Conservation (phyloP, 495 filamentous ascomycete genomes). For the Xylaria curta region DNA sequence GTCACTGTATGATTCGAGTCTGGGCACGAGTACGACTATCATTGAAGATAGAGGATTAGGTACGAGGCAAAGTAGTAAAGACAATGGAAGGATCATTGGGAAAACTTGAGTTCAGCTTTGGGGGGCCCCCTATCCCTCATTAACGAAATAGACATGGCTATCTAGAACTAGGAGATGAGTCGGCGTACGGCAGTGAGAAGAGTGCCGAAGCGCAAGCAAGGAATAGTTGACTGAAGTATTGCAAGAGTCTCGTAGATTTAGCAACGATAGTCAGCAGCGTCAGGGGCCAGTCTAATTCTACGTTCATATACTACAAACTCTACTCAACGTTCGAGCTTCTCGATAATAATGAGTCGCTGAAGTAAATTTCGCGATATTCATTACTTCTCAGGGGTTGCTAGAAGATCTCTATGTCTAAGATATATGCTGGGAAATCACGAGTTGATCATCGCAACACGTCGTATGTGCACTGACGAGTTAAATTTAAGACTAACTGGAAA, state of each 20-base stretch:
- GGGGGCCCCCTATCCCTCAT: neutral
- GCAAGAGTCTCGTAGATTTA: neutral
- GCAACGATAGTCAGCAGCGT: neutral
- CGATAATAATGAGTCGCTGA: neutral
- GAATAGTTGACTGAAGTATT: neutral
- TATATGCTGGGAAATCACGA: neutral
- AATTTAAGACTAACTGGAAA: neutral
- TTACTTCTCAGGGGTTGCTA: neutral
- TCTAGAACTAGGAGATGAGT: too few relatives aligned
- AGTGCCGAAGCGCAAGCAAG: neutral
- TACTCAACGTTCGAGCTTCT: neutral
- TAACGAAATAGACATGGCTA: neutral
- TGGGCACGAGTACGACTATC: neutral
- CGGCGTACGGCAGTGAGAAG: neutral
- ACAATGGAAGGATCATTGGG: neutral
- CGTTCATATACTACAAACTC: neutral
- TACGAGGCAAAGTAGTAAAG: neutral
- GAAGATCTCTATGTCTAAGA: neutral
- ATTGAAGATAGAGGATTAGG: neutral
- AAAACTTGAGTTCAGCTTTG: constrained; percentile 1
- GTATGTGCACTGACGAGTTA: neutral
- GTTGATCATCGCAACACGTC: neutral
- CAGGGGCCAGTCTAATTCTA: neutral
- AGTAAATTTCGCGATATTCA: neutral
- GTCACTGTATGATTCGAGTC: neutral